phyloP scores from a whole-genome alignment of 2,329 filamentous ascomycete genomes.

The Biscogniauxia mediterranea region DNA sequence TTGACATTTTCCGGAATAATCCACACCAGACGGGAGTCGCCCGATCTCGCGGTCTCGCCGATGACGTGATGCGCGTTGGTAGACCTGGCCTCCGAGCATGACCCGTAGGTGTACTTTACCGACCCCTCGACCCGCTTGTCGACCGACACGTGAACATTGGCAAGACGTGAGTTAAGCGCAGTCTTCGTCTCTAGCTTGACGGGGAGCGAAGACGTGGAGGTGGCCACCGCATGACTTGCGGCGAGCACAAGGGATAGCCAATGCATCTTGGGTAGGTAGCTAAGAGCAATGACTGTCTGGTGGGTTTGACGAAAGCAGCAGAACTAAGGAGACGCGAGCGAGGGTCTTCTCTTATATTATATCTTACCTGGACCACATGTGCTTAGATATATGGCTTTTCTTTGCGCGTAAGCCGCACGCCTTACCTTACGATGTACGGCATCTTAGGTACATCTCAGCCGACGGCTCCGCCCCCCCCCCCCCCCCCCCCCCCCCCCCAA shows the following conservation, averaged over 20 bases:
- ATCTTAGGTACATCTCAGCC: too few relatives aligned
- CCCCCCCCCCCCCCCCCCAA: too few relatives aligned
- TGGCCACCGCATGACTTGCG: constrained; percentile 2
- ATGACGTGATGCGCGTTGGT: constrained; percentile 31
- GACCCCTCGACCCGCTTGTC: constrained; percentile 24
- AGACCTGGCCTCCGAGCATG: constrained; percentile 22
- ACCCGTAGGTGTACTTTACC: constrained; percentile 35
- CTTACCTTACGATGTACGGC: too few relatives aligned
- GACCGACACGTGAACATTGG: constrained; percentile 34
- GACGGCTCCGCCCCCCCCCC: too few relatives aligned
- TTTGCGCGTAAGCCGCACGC: neutral
- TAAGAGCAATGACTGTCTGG: too few relatives aligned
- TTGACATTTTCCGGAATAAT: constrained; percentile 30
- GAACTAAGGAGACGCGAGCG: neutral
- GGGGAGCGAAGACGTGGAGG: constrained; percentile 20
- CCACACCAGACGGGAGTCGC: constrained; percentile 34
- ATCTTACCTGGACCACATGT: neutral
- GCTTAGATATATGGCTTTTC: neutral
- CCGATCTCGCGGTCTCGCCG: constrained; percentile 15
- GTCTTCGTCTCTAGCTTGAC: constrained; percentile 37
- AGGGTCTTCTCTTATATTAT: neutral
- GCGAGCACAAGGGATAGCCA: neutral
- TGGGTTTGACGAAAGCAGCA: neutral
- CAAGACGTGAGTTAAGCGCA: constrained; percentile 32
- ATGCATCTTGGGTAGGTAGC: neutral